A percentile compares a stretch with the other conserved stretches of the same genome.
phyloP scores from a whole-genome alignment of 176 grass and related monocot genomes.

The Triticum timopheevii region DNA sequence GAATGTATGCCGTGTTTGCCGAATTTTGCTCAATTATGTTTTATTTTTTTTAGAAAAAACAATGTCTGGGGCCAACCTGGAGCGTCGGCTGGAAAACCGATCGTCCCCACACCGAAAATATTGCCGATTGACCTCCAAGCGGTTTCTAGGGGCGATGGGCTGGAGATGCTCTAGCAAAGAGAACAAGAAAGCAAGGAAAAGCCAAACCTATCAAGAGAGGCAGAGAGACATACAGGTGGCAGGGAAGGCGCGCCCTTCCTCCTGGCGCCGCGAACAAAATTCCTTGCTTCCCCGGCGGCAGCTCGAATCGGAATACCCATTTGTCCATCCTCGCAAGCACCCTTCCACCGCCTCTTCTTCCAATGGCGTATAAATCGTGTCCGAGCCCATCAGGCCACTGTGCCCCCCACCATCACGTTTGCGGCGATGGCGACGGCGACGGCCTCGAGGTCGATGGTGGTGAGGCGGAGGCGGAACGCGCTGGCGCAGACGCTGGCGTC shows the following conservation, averaged over 20 bases:
- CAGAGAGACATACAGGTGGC: too few species aligned
- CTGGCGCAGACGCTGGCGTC: slow-evolving; percentile 40
- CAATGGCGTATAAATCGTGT: slow-evolving; percentile 43
- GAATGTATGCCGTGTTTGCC: too few species aligned
- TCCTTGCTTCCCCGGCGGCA: slow-evolving; percentile 39
- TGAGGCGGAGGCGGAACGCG: slow-evolving; percentile 30
- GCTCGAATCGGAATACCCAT: slow-evolving; percentile 34
- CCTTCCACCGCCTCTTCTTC: background rate
- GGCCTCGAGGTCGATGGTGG: slow-evolving; percentile 9
- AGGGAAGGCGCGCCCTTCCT: background rate
- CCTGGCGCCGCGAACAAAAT: slow-evolving; percentile 21
- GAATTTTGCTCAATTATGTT: too few species aligned
- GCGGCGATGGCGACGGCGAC: background rate
- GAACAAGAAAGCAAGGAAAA: too few species aligned
- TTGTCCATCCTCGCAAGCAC: slow-evolving; percentile 29
- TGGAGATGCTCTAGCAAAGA: too few species aligned
- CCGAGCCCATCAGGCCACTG: background rate
- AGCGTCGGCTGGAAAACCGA: too few species aligned
- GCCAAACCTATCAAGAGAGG: too few species aligned
- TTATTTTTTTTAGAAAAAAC: too few species aligned
- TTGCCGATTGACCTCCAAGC: too few species aligned
- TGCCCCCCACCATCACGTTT: background rate
- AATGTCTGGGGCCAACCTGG: too few species aligned
- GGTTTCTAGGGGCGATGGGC: too few species aligned
- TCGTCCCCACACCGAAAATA: too few species aligned